Percentiles rank a stretch among this genome's conserved stretches.
phyloP scores from a whole-genome alignment of 257 asterid species.

The Penstemon barbatus region DNA sequence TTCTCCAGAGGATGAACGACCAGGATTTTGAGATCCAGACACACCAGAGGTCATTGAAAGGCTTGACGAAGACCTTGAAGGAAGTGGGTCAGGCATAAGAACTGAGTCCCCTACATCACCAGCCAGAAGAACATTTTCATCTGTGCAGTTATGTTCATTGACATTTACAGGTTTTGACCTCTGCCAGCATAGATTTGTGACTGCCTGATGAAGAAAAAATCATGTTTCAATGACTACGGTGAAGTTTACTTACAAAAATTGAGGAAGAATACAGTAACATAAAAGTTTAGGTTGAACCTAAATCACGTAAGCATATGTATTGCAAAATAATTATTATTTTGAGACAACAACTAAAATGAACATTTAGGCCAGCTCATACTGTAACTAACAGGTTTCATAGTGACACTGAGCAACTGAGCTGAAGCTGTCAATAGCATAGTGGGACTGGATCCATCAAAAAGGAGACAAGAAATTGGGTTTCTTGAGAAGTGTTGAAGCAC shows the following conservation, averaged over 20 bases:
- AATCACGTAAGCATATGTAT: too few species aligned
- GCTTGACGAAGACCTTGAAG: slow-evolving; percentile 71
- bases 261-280: slow-evolving; percentile 16
- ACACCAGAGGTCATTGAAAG: slow-evolving; percentile 48
- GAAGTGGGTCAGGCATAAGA: slow-evolving; percentile 97
- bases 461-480: background rate
- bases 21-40: slow-evolving; percentile 67
- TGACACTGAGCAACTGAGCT: slow-evolving; percentile 23
- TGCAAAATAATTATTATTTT: too few species aligned
- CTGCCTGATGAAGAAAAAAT: slow-evolving; percentile 63
- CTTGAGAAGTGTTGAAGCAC: slow-evolving; percentile 11
- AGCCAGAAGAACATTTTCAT: slow-evolving; percentile 75
- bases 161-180: slow-evolving; percentile 70
- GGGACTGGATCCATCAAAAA: background rate
- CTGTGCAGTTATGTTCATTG: slow-evolving; percentile 70
- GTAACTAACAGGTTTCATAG: slow-evolving; percentile 8
- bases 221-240: slow-evolving; percentile 28
- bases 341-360: background rate
- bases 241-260: slow-evolving; percentile 3
- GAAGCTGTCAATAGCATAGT: slow-evolving; percentile 9
- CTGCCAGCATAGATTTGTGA: slow-evolving; percentile 94
- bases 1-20: slow-evolving; percentile 56
- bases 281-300: background rate
- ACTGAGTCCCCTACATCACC: slow-evolving; percentile 86
- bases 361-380: slow-evolving; percentile 9